Evolutionary conservation across 2,329 filamentous ascomycete genomes (phyloP), one percentile per base, ranked within the genome.

Genomic region (Madurella mycetomatis): DNA sequence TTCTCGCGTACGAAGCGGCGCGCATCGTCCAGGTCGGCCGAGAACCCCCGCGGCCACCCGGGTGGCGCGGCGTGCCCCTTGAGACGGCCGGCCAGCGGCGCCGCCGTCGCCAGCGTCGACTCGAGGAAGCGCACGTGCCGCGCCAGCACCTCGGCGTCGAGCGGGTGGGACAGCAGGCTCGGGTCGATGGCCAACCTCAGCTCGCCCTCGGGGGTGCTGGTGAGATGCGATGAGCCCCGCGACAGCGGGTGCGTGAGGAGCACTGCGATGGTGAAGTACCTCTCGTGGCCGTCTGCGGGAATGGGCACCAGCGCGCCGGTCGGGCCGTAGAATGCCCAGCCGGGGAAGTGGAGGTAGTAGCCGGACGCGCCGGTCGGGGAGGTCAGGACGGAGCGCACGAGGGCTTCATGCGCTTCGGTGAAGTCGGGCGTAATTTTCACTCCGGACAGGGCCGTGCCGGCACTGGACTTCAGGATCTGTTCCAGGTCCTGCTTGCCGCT

Each of bases 201-300:
- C 70, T 77, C 73, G 25, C 72, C 65, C 8, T 73, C 72, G 1
- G 72, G 73, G 11, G 67, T 70, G 57, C 25, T 25, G 25, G 25
- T 25, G 25, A 86, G 80, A 67, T 85, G 84, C 51, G 82, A 76
- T 30, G 74, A 72, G 5, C 83, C 83, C 0, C 82, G 76, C 1
- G 79, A 82, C 58, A 82, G 78, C 0, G 84, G 83, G 50, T 85
- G 83, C 43, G 79, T 79, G n/a, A 83, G 79, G 55, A 82, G 81
- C 0, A 76, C 74, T 55, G 78, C 77, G 53, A 79, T 72, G 11
- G 80, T 77, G 47, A 82, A 72, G 63, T 79, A 81, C 2, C 11
- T 37, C 17, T 42, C 43, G 1, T 44, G 7, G 59, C 82, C 76
- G 54, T 72, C 67, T 1, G 70, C 68, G 2, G 62, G 58, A 12